A percentile compares a stretch with the other conserved stretches of the same genome.
Conservation (phyloP, 352 stramenopile genomes). For the Globisporangium perplexum region DNA sequence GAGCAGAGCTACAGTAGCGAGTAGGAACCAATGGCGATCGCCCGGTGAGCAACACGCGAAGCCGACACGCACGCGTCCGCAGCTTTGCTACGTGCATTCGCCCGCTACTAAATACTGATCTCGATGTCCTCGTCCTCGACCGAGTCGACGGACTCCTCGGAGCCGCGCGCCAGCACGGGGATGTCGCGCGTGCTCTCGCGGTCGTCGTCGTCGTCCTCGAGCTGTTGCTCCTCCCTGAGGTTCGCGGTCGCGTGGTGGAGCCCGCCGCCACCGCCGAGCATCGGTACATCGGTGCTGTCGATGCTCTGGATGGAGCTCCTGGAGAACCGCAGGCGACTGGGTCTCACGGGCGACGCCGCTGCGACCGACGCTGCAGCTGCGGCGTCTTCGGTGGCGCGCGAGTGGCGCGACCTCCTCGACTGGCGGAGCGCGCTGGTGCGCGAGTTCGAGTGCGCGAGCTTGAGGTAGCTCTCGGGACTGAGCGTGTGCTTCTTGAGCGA, state of each 20-base stretch:
- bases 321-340: conserved; percentile 6
- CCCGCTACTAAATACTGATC: conserved; percentile 15
- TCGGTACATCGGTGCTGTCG: conserved; percentile 10
- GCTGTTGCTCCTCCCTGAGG: neutral
- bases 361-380: neutral
- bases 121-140: conserved; percentile 16
- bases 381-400: neutral
- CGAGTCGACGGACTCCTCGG: conserved; percentile 15
- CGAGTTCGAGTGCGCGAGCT: conserved; percentile 4
- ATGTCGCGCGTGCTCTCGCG: conserved; percentile 8
- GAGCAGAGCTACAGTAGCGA: neutral
- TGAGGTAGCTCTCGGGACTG: conserved; percentile 9
- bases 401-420: conserved; percentile 2
- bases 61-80: neutral
- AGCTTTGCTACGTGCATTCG: neutral
- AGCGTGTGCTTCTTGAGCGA: conserved; percentile 1
- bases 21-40: neutral
- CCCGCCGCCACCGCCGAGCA: conserved; percentile 5
- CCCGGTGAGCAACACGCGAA: neutral
- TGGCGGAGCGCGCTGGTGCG: conserved; percentile 2
- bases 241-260: neutral
- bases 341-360: neutral
- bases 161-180: conserved; percentile 14
- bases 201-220: neutral
- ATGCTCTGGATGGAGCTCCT: conserved; percentile 3